Evolutionary conservation across 1,139 yeast genomes (phyloP), one percentile per base, ranked within the genome.

Genomic region (Hemisphaericaspora xylanilytica): DNA sequence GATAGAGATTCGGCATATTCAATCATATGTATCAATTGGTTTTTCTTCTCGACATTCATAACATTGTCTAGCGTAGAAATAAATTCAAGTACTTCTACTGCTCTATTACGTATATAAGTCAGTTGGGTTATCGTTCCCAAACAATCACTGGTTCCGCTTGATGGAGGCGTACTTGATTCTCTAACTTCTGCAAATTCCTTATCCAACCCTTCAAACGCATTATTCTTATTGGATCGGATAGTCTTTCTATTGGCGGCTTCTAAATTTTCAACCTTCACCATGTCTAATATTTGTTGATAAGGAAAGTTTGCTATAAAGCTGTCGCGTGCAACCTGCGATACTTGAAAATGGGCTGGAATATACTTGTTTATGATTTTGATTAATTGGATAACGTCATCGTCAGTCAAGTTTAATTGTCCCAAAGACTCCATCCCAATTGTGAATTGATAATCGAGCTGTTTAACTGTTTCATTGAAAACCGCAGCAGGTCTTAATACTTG

Each of bases 171-270:
- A 20, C 41, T 40, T n/a, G 37, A 32, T 9, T 46, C 45, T 32
- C 49, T 30, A 12, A 46, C 41, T 3, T 30, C 33, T 2, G 46
- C 33, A 34, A 46, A 46, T 32, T 46, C 49, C 5, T 25, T 26
- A 10, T 38, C 46, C 20, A 39, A 35, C 5, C 36, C 45, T 5
- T 35, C 33, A 18, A 32, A 32, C 5, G 28, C 35, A 15, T 21
- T n/a, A n/a, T 18, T 17, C 7, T 11, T 29, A 13, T 28, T 7
- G 10, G 31, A 8, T 12, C 4, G 7, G 12, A 10, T 11, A 5
- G 14, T 11, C 5, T 16, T 15, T 5, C 12, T 28, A 16, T 28
- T 15, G 7, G 3, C 16, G 11, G 8, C 16, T 16, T 15, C 21
- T 8, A 3, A 15, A 29, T 12, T 11, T 18, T 29, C 24, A n/a